Conservation (phyloP, 805 yeast genomes). For the Nakazawaea wickerhamii region DNA sequence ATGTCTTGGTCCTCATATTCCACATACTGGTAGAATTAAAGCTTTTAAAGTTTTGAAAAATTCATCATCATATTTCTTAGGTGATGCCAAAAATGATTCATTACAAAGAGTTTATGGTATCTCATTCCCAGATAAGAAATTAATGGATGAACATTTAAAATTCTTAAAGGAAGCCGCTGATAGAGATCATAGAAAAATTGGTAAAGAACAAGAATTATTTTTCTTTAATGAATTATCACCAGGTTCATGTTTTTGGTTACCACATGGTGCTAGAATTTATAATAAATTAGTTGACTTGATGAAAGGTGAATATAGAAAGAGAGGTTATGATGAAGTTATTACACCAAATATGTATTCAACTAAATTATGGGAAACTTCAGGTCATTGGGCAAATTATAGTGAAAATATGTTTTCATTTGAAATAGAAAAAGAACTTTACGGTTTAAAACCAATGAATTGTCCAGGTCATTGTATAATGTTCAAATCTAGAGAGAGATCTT, state of each 20-base stretch:
- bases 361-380: constrained; percentile 97
- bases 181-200: constrained; percentile 95
- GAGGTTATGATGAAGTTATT: constrained; percentile 97
- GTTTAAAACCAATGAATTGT: constrained; percentile 92
- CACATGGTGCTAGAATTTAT: constrained; percentile 98
- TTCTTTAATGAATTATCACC: constrained; percentile 96
- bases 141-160: constrained; percentile 90
- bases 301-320: constrained; percentile 78
- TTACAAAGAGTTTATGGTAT: constrained; percentile 97
- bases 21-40: constrained; percentile 95
- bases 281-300: constrained; percentile 76
- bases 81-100: constrained; percentile 89
- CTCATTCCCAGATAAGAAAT: constrained; percentile 96
- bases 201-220: constrained; percentile 93
- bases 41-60: constrained; percentile 90
- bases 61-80: constrained; percentile 93
- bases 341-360: constrained; percentile 99
- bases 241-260: constrained; percentile 97
- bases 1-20: constrained; percentile 97
- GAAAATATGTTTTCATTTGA: constrained; percentile 97
- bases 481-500: constrained; percentile 89
- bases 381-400: constrained; percentile 97
- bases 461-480: constrained; percentile 92
- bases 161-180: constrained; percentile 93
- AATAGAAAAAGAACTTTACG: constrained; percentile 92